Evolutionary conservation across 2,329 filamentous ascomycete genomes (phyloP), one percentile per base, ranked within the genome.

Genomic region (Aspergillus flavus): DNA sequence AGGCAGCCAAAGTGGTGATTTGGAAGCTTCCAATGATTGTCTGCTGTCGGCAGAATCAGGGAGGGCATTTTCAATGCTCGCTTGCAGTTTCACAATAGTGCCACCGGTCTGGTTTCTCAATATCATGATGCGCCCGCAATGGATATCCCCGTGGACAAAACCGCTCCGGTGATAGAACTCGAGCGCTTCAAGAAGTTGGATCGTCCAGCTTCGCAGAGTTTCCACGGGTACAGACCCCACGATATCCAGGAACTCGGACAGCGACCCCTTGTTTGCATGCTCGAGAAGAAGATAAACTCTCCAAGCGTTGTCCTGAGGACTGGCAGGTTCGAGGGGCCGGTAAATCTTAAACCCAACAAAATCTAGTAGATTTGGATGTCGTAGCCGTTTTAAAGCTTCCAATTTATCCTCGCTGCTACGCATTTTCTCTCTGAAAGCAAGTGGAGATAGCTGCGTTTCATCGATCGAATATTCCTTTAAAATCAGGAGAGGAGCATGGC

Each of bases 141-240:
- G 92, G 21, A 97, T 88, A 71, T 91, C 88, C 73, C 92, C 91
- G 77, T 98, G 95, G 28, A 92, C 84, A 61, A 97, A 84, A 23
- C 93, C 93, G 73, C 91, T 89, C 67, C 90, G 90, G 78, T 98
- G 94, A 58, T 96, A 87, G 75, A 91, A 96, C 63, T 93, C 91
- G 32, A 99, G 82, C 0, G 90, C 95, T 79, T 97, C 93, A 30
- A 99, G 85, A 21, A 99, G 83, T 71, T 97, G 93, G 63, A 94
- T 88, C n/a, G 93, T 95, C 90, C 93, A 98, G 28, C 92, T 89
- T 59, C 93, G 90, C 52, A 94, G 89, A 74, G 90, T 94, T 66
- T 87, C 86, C 58, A 91, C 86, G 48, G 90, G 87, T 57, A 97
- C 81, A 34, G 86, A 86, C 5, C 91, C 92, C 48, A 93, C 88